Conservation (phyloP, 371 early-diverging fungal species). For the Actinomortierella ambigua region DNA sequence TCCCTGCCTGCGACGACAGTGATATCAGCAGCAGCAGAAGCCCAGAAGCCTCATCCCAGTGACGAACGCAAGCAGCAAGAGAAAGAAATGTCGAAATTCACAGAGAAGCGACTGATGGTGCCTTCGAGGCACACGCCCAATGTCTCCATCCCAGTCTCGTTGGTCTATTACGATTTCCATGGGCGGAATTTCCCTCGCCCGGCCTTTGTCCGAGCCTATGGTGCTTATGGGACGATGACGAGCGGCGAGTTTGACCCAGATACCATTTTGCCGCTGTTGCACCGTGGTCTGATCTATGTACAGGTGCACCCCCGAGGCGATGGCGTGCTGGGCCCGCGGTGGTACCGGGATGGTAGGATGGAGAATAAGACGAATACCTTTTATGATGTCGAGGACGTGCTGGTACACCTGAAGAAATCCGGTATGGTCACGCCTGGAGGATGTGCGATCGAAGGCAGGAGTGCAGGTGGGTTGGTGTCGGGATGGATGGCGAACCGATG, state of each 20-base stretch:
- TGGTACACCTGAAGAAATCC: constrained; percentile 28
- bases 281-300: constrained; percentile 49
- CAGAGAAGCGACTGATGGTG: constrained; percentile 30
- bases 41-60: too few relatives aligned
- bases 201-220: constrained; percentile 51
- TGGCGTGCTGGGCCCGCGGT: constrained; percentile 51
- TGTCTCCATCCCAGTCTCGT: constrained; percentile 21
- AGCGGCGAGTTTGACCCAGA: constrained; percentile 41
- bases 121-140: constrained; percentile 20
- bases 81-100: constrained; percentile 30
- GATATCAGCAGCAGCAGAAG: too few relatives aligned
- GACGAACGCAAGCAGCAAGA: constrained; percentile 13
- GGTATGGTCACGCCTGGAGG: constrained; percentile 34
- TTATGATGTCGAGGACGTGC: constrained; percentile 50
- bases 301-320: constrained; percentile 62
- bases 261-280: constrained; percentile 45
- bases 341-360: constrained; percentile 55
- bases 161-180: constrained; percentile 18
- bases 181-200: constrained; percentile 27
- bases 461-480: constrained; percentile 60
- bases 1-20: too few relatives aligned
- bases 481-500: constrained; percentile 49
- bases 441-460: constrained; percentile 51
- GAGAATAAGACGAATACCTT: constrained; percentile 53
- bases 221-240: constrained; percentile 57